Base-by-base conservation (phyloP, 495 filamentous ascomycete genomes). In the Halenospora varia region DNA sequence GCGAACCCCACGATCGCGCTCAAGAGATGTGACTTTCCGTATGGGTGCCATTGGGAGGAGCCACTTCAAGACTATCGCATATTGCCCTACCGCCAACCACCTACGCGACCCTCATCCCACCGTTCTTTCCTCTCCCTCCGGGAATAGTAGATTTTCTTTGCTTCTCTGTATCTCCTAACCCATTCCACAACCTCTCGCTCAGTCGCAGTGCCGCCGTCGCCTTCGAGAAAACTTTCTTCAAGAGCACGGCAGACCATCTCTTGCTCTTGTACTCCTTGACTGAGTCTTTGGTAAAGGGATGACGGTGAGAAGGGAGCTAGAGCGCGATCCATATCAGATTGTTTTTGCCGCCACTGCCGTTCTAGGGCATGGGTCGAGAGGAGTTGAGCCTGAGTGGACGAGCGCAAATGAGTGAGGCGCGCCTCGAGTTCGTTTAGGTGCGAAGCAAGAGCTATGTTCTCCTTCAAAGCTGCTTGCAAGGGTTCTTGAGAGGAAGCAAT, bases 81-180 rank as follows among this genome's bases (percentile, higher is more conserved):
- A n/a, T n/a, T n/a, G n/a, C n/a, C 85, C 39, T 77, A 96, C 56
- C 92, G 79, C 92, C 92, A 96, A 0, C 92, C 92, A 0, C 92
- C 92, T 54, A 96, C 91, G 57, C 92, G 80, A 23, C 92, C 90
- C 70, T 96, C 92, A 75, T 96, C 92, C 93, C 93, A 96, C 66
- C 93, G 76, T 62, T 89, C 89, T 71, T 88, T 93, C 53, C 88
- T 79, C 74, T 96, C 92, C 64, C 82, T 82, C 46, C 90, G 76
- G 13, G 89, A 77, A 57, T 89, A 90, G 53, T 86, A 83, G 59
- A 85, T 71, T 60, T 87, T 88, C 67, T 85, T 88, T 42, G 86
- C 86, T 54, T 86, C 89, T 57, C 89, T 75, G 62, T 93, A 87
- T 65, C 90, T 73, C 62, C 85, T 79, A 39, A 94, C 83, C 85